phyloP scores from a whole-genome alignment of 345 rosid species.

The Dimocarpus longan region DNA sequence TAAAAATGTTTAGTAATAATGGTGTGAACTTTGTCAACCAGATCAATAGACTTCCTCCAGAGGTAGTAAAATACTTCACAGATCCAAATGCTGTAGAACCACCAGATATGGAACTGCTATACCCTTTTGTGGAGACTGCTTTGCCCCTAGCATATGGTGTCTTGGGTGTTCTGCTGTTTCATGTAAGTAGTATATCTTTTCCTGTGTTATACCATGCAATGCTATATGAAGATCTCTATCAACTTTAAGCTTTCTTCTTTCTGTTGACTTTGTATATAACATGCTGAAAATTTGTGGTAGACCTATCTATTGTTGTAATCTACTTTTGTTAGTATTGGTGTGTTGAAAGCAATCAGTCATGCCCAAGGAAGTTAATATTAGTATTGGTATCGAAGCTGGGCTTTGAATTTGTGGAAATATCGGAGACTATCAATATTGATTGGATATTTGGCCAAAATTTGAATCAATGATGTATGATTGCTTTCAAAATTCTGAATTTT shows the following conservation, averaged over 20 bases:
- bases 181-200: slow-evolving; percentile 54
- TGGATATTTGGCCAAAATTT: no score
- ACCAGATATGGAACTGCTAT: slow-evolving; percentile 83
- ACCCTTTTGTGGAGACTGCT: slow-evolving; percentile 91
- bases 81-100: slow-evolving; percentile 89
- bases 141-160: slow-evolving; percentile 95
- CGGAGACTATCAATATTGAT: no score
- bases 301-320: not conserved
- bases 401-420: no score
- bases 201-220: not conserved
- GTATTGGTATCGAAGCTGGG: no score
- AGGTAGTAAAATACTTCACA: slow-evolving; percentile 87
- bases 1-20: slow-evolving; percentile 13
- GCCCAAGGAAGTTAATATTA: no score
- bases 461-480: no score
- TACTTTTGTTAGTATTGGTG: not conserved
- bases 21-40: slow-evolving; percentile 38
- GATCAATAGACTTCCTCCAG: slow-evolving; percentile 95
- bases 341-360: not conserved
- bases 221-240: not conserved
- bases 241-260: not conserved
- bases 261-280: not conserved
- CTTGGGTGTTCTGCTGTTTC: slow-evolving; percentile 83
- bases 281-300: not conserved
- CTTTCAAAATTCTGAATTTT: no score